Conservation (phyloP, 441 rosid species). For the Kokia cookei region DNA sequence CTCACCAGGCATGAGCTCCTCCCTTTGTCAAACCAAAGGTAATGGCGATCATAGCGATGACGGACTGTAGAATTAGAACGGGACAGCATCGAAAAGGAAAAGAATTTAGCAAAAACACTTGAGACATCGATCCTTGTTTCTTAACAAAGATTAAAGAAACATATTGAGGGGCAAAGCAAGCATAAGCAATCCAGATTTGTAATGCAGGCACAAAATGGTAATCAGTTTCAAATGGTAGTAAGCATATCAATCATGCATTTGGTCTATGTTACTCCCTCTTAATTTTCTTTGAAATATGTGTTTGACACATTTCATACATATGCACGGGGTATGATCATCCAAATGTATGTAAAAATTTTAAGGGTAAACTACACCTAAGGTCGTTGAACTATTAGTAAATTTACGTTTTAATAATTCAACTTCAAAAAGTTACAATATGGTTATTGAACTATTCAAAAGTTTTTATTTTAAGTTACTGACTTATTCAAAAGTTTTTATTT, state of each 20-base stretch:
- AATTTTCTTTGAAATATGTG: background rate
- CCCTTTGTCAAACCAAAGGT: conserved; percentile 52
- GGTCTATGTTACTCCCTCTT: background rate
- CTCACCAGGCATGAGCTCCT: conserved; percentile 38
- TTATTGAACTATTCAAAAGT: too few species aligned
- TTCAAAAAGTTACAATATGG: too few species aligned
- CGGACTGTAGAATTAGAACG: conserved; percentile 30
- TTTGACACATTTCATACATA: background rate
- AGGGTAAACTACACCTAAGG: too few species aligned
- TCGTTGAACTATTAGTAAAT: too few species aligned
- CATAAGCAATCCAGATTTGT: background rate
- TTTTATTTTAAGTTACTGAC: too few species aligned
- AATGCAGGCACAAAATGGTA: background rate
- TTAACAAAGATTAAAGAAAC: background rate
- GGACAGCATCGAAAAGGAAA: background rate
- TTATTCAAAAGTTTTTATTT: too few species aligned
- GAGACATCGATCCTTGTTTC: background rate
- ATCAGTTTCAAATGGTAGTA: background rate
- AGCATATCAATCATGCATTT: background rate
- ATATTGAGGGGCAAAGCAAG: background rate
- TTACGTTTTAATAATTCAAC: too few species aligned
- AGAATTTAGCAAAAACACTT: background rate
- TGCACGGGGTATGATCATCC: background rate
- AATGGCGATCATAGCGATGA: conserved; percentile 50
- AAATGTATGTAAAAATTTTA: background rate